A percentile compares a stretch with the other conserved stretches of the same genome.
phyloP scores from a whole-genome alignment of 2,329 filamentous ascomycete genomes.

The Ophiostoma pallidulum region DNA sequence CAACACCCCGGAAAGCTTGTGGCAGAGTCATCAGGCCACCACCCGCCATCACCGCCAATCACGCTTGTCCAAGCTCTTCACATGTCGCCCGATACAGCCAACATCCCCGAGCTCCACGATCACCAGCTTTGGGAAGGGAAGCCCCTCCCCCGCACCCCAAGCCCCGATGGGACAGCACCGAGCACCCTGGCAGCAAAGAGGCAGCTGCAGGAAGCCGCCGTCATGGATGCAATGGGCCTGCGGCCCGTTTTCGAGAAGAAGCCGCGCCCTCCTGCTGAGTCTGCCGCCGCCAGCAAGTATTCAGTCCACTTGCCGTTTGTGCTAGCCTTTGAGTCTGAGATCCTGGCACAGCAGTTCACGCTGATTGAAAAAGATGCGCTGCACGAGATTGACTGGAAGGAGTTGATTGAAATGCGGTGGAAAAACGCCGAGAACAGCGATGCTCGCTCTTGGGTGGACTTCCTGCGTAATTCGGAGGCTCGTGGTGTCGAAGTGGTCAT shows the following conservation, averaged over 20 bases:
- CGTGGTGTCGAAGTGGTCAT: slow-evolving; percentile 75
- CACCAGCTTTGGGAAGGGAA: slow-evolving; percentile 35
- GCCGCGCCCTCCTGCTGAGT: slow-evolving; percentile 16
- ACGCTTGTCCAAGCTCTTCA: slow-evolving; percentile 39
- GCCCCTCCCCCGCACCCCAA: slow-evolving; percentile 39
- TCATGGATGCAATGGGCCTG: slow-evolving; percentile 24
- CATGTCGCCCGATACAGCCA: slow-evolving; percentile 30
- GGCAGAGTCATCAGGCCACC: slow-evolving; percentile 10
- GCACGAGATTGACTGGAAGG: slow-evolving; percentile 82
- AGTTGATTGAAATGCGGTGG: slow-evolving; percentile 76
- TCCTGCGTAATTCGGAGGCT: slow-evolving; percentile 61
- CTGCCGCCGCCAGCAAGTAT: slow-evolving; percentile 25
- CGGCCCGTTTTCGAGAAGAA: slow-evolving; percentile 17
- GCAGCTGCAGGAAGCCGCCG: slow-evolving; percentile 2
- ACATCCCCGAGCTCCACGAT: slow-evolving; percentile 30
- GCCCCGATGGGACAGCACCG: background rate
- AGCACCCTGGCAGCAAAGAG: background rate
- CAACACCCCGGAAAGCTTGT: slow-evolving; percentile 12
- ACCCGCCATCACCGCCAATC: slow-evolving; percentile 36
- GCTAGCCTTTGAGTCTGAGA: slow-evolving; percentile 68
- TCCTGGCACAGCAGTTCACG: slow-evolving; percentile 73
- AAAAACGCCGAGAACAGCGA: slow-evolving; percentile 57
- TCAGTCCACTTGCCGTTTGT: slow-evolving; percentile 67
- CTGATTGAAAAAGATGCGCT: slow-evolving; percentile 79
- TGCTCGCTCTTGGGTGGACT: slow-evolving; percentile 72